Percentiles rank a stretch among this genome's conserved stretches.
These are phyloP conservation scores for Blepharisma japonicum DNA, from an alignment of 73 alveolate species.

Conservation along the genomic window DNA sequence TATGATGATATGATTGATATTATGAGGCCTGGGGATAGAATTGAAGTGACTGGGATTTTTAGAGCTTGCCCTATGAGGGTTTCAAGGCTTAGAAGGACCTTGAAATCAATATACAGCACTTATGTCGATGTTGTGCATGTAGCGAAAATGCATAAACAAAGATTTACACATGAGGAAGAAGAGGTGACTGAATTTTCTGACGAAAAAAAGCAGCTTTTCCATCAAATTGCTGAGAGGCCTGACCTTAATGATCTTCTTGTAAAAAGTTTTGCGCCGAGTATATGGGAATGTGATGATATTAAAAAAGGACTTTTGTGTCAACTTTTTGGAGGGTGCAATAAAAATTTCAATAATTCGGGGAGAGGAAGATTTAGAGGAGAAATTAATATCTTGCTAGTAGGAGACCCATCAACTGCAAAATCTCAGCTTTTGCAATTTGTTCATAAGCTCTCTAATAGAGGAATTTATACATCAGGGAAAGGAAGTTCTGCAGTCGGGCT, in stretches of 20 bases:
- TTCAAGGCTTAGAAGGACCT: conserved; percentile 76
- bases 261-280: conserved; percentile 96
- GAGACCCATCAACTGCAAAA: conserved; percentile 99
- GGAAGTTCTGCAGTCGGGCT: conserved; percentile 99
- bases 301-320: conserved; percentile 93
- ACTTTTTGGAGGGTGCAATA: conserved; percentile 96
- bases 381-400: conserved; percentile 87
- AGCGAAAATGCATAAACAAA: conserved; percentile 61
- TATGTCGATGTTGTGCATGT: conserved; percentile 94
- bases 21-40: conserved; percentile 99
- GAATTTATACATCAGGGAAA: conserved; percentile 97
- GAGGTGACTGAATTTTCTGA: conserved; percentile 71
- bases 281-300: conserved; percentile 97
- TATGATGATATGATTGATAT: conserved; percentile 95
- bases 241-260: conserved; percentile 81
- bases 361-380: conserved; percentile 94
- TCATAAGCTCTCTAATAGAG: conserved; percentile 93
- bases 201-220: conserved; percentile 68
- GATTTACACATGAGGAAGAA: conserved; percentile 74
- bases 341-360: conserved; percentile 80
- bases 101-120: conserved; percentile 88
- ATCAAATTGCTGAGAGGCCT: conserved; percentile 70
- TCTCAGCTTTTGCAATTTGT: conserved; percentile 87
- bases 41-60: conserved; percentile 97
- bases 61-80: conserved; percentile 95